Percentiles rank a stretch among this genome's conserved stretches.
Evolutionary conservation across 768 basidiomycete species (phyloP).

Genomic region (Sporobolomyces phaffii): DNA sequence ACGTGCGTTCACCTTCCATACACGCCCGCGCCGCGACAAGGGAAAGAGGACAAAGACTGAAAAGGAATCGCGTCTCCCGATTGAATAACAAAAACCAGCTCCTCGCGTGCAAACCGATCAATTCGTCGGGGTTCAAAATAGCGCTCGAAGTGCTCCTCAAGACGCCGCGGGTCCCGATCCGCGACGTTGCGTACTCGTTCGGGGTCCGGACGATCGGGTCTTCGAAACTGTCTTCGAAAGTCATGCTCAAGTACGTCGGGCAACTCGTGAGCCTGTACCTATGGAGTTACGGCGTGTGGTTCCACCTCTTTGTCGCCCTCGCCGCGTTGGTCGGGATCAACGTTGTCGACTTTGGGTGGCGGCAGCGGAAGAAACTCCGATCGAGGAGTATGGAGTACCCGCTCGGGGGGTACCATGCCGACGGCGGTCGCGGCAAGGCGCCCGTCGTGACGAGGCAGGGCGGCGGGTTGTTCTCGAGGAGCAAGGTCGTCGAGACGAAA

Average conservation of each 20-base stretch:
- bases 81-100: no score
- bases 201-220: slow-evolving; percentile 38
- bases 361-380: neutral
- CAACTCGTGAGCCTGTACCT: slow-evolving; percentile 42
- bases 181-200: slow-evolving; percentile 40
- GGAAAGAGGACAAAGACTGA: no score
- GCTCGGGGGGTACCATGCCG: slow-evolving; percentile 21
- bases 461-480: neutral
- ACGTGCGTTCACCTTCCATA: slow-evolving; percentile 23
- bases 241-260: slow-evolving; percentile 44
- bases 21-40: neutral
- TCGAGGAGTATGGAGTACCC: slow-evolving; percentile 24
- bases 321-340: slow-evolving; percentile 6
- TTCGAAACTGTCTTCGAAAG: slow-evolving; percentile 41
- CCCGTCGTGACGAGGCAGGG: slow-evolving; percentile 21
- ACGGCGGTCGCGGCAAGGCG: slow-evolving; percentile 6
- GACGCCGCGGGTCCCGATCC: slow-evolving; percentile 29
- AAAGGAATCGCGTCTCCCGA: no score
- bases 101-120: slow-evolving; percentile 37
- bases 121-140: slow-evolving; percentile 44
- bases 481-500: slow-evolving; percentile 15
- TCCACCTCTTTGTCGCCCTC: slow-evolving; percentile 28
- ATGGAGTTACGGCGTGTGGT: slow-evolving; percentile 35
- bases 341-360: neutral
- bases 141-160: slow-evolving; percentile 44